Conservation (phyloP, 495 filamentous ascomycete genomes). For the Penicillium flavigenum region DNA sequence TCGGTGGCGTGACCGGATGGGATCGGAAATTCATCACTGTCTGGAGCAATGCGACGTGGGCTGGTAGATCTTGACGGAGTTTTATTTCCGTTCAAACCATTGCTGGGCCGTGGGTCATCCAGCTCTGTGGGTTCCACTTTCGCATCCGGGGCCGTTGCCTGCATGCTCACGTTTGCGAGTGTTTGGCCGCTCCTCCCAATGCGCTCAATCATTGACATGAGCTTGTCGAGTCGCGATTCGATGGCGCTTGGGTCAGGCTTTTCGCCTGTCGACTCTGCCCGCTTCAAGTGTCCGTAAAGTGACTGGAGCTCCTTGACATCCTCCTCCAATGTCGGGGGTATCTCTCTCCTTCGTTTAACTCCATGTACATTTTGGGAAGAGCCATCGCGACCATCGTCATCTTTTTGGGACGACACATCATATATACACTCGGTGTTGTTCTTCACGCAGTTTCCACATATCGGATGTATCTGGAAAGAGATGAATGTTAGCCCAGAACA, state of each 20-base stretch:
- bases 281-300: constrained; percentile 37
- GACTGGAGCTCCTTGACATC: constrained; percentile 40
- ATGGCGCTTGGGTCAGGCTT: constrained; percentile 39
- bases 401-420: constrained; percentile 36
- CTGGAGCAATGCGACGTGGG: constrained; percentile 34
- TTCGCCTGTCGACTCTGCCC: constrained; percentile 26
- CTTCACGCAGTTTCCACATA: constrained; percentile 50
- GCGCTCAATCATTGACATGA: constrained; percentile 48
- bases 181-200: constrained; percentile 37
- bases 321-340: constrained; percentile 33
- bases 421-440: constrained; percentile 47
- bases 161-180: constrained; percentile 27
- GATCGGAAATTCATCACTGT: constrained; percentile 49
- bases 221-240: constrained; percentile 45
- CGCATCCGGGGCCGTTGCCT: constrained; percentile 25
- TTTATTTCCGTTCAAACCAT: constrained; percentile 20
- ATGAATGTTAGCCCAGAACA: neutral
- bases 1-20: constrained; percentile 47
- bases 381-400: constrained; percentile 16
- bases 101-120: constrained; percentile 21
- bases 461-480: constrained; percentile 41
- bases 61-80: constrained; percentile 29
- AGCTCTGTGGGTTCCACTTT: constrained; percentile 21
- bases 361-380: constrained; percentile 29
- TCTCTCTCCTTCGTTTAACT: constrained; percentile 39